Evolutionary conservation across 768 basidiomycete genomes (phyloP).

Genomic region (Pleurotus tuber-regium): DNA sequence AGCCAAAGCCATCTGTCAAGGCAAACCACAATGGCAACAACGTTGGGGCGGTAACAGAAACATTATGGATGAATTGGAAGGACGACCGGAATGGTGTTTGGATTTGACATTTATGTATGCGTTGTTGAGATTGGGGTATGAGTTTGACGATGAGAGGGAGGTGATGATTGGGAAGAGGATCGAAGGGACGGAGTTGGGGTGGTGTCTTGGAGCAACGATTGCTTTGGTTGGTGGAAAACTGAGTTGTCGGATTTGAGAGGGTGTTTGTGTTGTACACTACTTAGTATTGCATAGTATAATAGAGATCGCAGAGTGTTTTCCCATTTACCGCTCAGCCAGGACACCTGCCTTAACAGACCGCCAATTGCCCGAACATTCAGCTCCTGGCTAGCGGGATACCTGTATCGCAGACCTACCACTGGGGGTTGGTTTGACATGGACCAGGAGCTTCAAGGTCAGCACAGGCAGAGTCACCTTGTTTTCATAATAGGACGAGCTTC

Average conservation of each 20-base stretch:
- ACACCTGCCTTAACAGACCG: too few species aligned
- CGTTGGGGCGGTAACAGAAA: constrained; percentile 38
- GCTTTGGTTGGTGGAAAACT: constrained; percentile 65
- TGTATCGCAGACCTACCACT: too few species aligned
- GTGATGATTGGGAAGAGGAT: constrained; percentile 86
- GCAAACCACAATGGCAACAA: constrained; percentile 56
- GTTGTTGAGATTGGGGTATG: constrained; percentile 85
- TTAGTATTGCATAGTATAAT: too few species aligned
- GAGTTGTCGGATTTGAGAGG: constrained; percentile 42
- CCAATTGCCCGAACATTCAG: too few species aligned
- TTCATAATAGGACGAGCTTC: too few species aligned
- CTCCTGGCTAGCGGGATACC: too few species aligned
- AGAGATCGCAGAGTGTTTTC: too few species aligned
- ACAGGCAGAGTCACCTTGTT: too few species aligned
- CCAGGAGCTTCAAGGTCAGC: too few species aligned
- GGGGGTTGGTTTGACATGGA: too few species aligned
- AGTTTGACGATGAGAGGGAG: constrained; percentile 67
- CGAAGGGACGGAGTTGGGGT: constrained; percentile 87
- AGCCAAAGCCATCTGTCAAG: constrained; percentile 73
- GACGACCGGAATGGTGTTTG: constrained; percentile 90
- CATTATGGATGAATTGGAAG: constrained; percentile 63
- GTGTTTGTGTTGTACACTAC: too few species aligned
- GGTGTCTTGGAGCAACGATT: constrained; percentile 86
- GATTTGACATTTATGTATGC: constrained; percentile 96
- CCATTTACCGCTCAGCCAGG: too few species aligned